Conservation (phyloP, 768 basidiomycete species). For the Phylloporus sp. region DNA sequence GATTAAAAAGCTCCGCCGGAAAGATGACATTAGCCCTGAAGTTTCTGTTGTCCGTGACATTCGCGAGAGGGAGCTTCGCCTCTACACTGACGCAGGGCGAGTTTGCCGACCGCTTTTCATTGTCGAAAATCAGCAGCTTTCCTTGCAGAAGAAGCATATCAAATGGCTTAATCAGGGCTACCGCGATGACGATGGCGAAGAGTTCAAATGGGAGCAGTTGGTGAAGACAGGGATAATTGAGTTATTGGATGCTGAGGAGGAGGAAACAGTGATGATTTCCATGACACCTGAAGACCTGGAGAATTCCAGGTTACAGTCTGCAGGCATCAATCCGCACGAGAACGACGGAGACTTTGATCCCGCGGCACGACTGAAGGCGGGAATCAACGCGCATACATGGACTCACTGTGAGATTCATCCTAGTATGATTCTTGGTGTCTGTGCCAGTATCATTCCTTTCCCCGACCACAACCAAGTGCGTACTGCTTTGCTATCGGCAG, state of each 20-base stretch:
- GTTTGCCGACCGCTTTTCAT: constrained; percentile 97
- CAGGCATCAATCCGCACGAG: constrained; percentile 51
- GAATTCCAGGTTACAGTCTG: constrained; percentile 64
- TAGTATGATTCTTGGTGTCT: constrained; percentile 97
- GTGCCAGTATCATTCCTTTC: constrained; percentile 99
- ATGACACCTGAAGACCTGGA: constrained; percentile 98
- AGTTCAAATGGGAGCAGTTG: constrained; percentile 80
- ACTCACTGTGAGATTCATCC: constrained; percentile 99
- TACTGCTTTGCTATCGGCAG: constrained; percentile 6
- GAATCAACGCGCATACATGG: constrained; percentile 84
- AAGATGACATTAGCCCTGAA: constrained; percentile 93
- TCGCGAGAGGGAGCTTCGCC: constrained; percentile 85
- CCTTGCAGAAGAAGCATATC: constrained; percentile 80
- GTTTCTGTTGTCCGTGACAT: constrained; percentile 98
- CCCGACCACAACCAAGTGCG: constrained; percentile 97
- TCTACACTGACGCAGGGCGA: constrained; percentile 96
- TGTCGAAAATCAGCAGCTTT: constrained; percentile 85
- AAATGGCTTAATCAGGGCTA: constrained; percentile 57
- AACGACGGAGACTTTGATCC: constrained; percentile 77
- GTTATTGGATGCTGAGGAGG: constrained; percentile 95
- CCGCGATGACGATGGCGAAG: constrained; percentile 52
- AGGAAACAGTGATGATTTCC: constrained; percentile 99
- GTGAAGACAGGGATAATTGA: constrained; percentile 88
- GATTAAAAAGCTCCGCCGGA: constrained; percentile 85
- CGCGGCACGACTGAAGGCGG: constrained; percentile 81